Conservation (phyloP, 2,329 filamentous ascomycete species). For the Paecilomyces sp. region DNA sequence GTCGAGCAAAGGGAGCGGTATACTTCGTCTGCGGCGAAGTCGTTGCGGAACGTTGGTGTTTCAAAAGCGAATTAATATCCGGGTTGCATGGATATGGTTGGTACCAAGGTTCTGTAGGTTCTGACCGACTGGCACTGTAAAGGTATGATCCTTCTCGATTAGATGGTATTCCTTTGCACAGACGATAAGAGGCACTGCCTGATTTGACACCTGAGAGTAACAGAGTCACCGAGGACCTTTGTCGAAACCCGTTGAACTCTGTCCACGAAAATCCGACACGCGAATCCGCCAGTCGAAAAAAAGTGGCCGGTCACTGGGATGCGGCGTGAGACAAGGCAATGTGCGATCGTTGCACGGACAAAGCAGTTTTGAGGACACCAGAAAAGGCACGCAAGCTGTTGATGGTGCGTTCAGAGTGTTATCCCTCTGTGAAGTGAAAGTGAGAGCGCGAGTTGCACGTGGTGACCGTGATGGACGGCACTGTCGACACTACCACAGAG, state of each 20-base stretch:
- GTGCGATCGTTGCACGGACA: neutral
- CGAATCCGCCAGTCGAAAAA: neutral
- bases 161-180: conserved; percentile 4
- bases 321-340: neutral
- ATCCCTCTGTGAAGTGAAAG: conserved; percentile 15
- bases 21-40: neutral
- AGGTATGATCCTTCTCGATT: neutral
- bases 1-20: neutral
- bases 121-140: neutral
- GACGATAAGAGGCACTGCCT: conserved; percentile 12
- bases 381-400: neutral
- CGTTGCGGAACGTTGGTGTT: neutral
- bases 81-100: neutral
- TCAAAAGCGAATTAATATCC: neutral
- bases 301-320: neutral
- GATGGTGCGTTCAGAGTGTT: conserved; percentile 4
- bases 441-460: conserved; percentile 21
- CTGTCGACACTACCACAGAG: neutral
- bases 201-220: conserved; percentile 6
- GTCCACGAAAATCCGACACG: neutral
- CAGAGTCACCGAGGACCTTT: neutral
- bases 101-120: neutral
- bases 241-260: neutral
- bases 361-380: neutral
- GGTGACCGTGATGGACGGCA: conserved; percentile 5